phyloP scores from a whole-genome alignment of 108 stramenopile species.

The Bacterosira constricta region DNA sequence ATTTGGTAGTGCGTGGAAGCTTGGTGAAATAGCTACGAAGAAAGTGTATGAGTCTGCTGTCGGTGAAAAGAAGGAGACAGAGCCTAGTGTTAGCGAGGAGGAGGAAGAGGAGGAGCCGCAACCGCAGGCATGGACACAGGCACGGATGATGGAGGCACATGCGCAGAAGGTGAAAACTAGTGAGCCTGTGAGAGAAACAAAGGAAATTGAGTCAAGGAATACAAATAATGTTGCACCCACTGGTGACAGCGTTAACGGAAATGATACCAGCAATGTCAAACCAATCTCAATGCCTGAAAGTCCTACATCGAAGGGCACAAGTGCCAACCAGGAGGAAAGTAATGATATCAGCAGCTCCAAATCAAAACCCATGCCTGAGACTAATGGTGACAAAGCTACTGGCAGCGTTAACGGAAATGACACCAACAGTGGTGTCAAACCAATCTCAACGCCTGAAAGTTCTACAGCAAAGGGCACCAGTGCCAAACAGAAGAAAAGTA shows the following conservation, averaged over 20 bases:
- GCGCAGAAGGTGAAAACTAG: background rate
- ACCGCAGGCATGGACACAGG: background rate
- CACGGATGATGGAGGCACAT: background rate
- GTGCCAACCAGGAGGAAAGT: background rate
- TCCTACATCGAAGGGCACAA: background rate
- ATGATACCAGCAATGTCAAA: background rate
- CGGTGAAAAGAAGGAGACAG: background rate
- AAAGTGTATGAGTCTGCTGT: slow-evolving; percentile 1
- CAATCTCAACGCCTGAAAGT: background rate
- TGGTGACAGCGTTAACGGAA: background rate
- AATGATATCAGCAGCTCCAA: background rate
- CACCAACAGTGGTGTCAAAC: background rate
- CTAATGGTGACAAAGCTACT: background rate
- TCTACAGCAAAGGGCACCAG: background rate
- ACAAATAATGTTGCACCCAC: background rate
- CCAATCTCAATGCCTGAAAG: background rate
- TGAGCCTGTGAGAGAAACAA: background rate
- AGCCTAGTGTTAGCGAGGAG: no score
- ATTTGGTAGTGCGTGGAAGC: slow-evolving; percentile 49
- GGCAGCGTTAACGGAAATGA: background rate
- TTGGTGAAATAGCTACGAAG: slow-evolving; percentile 21
- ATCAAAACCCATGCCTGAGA: background rate
- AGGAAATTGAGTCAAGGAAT: background rate
- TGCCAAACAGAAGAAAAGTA: background rate
- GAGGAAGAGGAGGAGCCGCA: background rate